These are phyloP conservation scores for Phytophthora sojae DNA, from an alignment of 352 stramenopile species.

Conservation along the genomic window DNA sequence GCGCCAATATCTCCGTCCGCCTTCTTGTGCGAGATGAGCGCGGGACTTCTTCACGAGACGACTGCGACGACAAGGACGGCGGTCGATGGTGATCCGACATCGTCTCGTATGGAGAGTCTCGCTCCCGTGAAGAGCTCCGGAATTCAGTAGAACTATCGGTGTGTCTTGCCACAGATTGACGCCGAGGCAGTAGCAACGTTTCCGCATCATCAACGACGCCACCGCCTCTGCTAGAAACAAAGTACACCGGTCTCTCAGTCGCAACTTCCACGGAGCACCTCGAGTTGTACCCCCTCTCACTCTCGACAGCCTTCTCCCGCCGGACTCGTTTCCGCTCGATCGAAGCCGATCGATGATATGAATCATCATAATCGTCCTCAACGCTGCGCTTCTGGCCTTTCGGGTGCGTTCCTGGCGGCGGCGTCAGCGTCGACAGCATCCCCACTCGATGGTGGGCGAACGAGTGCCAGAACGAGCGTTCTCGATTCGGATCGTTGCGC, in stretches of 20 bases:
- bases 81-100: neutral
- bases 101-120: neutral
- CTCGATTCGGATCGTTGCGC: conserved; percentile 1
- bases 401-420: neutral
- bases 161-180: neutral
- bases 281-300: neutral
- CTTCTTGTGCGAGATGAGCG: neutral
- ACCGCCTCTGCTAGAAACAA: neutral
- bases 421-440: neutral
- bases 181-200: neutral
- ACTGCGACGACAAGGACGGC: neutral
- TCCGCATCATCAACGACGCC: neutral
- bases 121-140: neutral
- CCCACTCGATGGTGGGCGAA: conserved; percentile 13
- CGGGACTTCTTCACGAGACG: neutral
- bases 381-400: neutral
- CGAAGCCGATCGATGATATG: neutral
- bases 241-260: neutral
- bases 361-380: neutral
- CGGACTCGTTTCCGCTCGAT: neutral
- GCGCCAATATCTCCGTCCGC: neutral
- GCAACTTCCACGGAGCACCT: neutral
- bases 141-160: neutral
- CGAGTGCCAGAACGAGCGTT: conserved; percentile 16
- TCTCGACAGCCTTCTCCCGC: neutral